These are phyloP conservation scores for Paracoccidioides lutzii DNA, from an alignment of 2,329 filamentous ascomycete species.

Conservation along the genomic window DNA sequence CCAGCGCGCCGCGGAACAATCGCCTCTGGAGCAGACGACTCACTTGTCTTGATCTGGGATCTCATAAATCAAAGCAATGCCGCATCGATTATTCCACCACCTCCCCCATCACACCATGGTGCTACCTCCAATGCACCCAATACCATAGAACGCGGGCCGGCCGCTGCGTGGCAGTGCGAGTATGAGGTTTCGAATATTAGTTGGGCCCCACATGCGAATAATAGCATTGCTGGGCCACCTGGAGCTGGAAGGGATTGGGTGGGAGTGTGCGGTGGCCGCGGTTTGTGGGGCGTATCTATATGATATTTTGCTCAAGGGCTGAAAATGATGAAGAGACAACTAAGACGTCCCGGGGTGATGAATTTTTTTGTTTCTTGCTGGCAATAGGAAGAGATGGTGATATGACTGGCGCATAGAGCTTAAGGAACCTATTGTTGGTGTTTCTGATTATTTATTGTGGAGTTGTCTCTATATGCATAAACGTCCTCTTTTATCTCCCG, in stretches of 20 bases:
- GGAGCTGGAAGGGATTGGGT: constrained; percentile 30
- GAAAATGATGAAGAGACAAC: not conserved
- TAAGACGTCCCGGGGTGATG: not conserved
- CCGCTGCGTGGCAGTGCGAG: constrained; percentile 34
- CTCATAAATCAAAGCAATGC: constrained; percentile 55
- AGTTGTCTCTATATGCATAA: no score
- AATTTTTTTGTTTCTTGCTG: no score
- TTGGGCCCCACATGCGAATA: constrained; percentile 33
- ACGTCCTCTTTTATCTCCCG: no score
- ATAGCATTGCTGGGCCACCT: constrained; percentile 22
- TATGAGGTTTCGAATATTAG: constrained; percentile 37
- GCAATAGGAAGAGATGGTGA: no score
- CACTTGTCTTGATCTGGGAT: constrained; percentile 86
- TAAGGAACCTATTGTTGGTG: no score
- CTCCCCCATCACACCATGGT: constrained; percentile 8
- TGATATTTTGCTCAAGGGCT: constrained; percentile 10
- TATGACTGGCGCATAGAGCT: no score
- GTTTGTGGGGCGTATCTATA: constrained; percentile 33
- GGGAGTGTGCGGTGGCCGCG: constrained; percentile 34
- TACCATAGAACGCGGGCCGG: constrained; percentile 31
- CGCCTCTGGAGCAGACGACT: constrained; percentile 85
- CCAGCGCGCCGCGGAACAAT: constrained; percentile 74
- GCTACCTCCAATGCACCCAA: constrained; percentile 12
- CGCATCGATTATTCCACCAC: constrained; percentile 32
- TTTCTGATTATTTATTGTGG: no score